Base-by-base conservation (phyloP, 2,329 filamentous ascomycete genomes). In the Ilyonectria robusta region DNA sequence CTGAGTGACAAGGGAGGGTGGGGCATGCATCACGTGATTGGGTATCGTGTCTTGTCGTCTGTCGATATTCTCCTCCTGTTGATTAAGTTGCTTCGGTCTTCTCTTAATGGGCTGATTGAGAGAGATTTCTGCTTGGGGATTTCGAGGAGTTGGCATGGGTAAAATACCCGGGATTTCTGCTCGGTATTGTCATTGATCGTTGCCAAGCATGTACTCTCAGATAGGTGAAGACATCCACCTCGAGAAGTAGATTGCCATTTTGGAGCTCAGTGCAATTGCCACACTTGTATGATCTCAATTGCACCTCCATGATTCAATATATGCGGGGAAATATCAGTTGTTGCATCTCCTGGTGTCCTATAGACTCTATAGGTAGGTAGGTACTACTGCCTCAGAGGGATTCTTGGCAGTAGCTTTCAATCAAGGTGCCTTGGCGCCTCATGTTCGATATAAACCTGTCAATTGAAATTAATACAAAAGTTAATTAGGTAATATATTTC, bases 21-120 rank as follows among this genome's bases (percentile, higher is more conserved):
- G 72, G 70, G 66, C 62, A 33, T 6, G 10, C 37, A 62, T 77
- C 77, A 78, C 77, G 77, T 79, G 78, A 76, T 57, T 56, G 19
- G 17, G 68, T 33, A 62, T 53, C n/a, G 21, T 33, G 31, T 53
- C 47, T 31, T 31, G 21, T 35, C 31, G 26, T 23, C 47, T 48
- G n/a, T 37, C 15, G 35, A 44, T 44, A 4, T 19, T 42, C 7
- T 42, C 40, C 15, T 42, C 40, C n/a, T 6, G 15, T n/a, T 42
- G 15, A 5, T 42, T 17, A 42, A 42, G 40, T 42, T 6, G 40
- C 8, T 33, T 33, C 11, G 31, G 11, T 9, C 9, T 33, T 33
- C 31, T 11, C 31, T 33, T 33, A 46, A 23, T 23, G 3, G 42
- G 19, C 21, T 46, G 3, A 13, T 23, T 23, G n/a, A 21, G 9